Conservation (phyloP, 768 basidiomycete genomes). For the Terana coerulea region DNA sequence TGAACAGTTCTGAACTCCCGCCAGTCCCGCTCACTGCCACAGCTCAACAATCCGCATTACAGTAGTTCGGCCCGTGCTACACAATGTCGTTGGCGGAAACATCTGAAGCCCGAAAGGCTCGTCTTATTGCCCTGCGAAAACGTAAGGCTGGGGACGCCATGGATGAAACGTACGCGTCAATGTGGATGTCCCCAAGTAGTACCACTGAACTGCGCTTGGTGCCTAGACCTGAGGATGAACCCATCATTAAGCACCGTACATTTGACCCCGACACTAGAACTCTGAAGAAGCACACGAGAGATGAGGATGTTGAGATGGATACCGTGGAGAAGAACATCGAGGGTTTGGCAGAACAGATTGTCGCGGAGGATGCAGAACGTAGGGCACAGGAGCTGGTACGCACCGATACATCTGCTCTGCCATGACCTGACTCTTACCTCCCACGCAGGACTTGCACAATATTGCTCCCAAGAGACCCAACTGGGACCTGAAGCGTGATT, state of each 20-base stretch:
- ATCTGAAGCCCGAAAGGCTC: slow-evolving; percentile 78
- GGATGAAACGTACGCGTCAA: slow-evolving; percentile 45
- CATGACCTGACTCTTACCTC: slow-evolving; percentile 5
- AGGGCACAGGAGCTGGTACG: slow-evolving; percentile 85
- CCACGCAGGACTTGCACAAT: slow-evolving; percentile 83
- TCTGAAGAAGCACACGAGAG: slow-evolving; percentile 57
- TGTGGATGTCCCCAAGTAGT: too few species aligned
- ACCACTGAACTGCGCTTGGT: neutral
- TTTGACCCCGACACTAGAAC: slow-evolving; percentile 89
- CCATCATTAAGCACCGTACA: slow-evolving; percentile 69
- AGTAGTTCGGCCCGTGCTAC: too few species aligned
- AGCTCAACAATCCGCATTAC: too few species aligned
- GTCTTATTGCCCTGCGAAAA: slow-evolving; percentile 72
- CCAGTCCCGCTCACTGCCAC: too few species aligned
- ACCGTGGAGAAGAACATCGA: slow-evolving; percentile 86
- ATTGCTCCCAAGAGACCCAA: slow-evolving; percentile 97
- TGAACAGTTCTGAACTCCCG: too few species aligned
- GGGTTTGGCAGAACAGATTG: slow-evolving; percentile 81
- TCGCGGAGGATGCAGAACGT: slow-evolving; percentile 81
- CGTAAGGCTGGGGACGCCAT: slow-evolving; percentile 58
- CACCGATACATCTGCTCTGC: neutral
- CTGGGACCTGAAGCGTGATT: slow-evolving; percentile 93
- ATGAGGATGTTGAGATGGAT: slow-evolving; percentile 59
- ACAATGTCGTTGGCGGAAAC: slow-evolving; percentile 69
- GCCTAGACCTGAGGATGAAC: slow-evolving; percentile 26